Base-by-base conservation (phyloP, 208 protist species). In the Wallacemonas sp. region DNA sequence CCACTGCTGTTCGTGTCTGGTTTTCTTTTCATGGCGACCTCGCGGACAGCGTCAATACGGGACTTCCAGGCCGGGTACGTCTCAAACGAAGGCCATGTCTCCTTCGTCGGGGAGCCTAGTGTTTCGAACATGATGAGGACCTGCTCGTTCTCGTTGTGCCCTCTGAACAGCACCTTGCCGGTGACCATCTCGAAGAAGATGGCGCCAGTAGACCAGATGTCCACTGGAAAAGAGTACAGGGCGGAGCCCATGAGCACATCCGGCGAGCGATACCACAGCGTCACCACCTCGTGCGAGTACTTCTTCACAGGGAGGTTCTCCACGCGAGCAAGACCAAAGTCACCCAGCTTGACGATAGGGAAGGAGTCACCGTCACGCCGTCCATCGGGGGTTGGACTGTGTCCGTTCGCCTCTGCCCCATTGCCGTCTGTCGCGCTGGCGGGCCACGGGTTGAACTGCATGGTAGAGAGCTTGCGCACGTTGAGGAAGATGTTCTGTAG, bases 131-230 rank as follows among this genome's bases (percentile, higher is more conserved):
- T 97, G 37, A 80, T 75, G 24, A 85, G 66, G 15, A 98, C 71
- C 72, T 97, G 91, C 58, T 98, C 93, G 29, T 90, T 81, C 66
- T 98, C 96, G 36, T 81, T 85, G 37, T 70, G 74, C 5, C 93
- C 94, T 33, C 62, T 78, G 53, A 98, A 83, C 17, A 98, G 71
- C 24, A 95, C 88, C 13, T 78, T 84, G 54, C 89, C 81, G 24
- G 88, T 91, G 30, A 94, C 88, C 55, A 98, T 78, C 58, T 98
- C 94, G 26, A 92, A 94, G 72, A 98, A 97, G 32, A 98, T 98
- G 57, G 92, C 95, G 10, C 96, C 94, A 69, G 97, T 73, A 9
- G 92, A 94, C 94, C 93, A 98, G 24, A 98, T 88, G 58, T 98
- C 95, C 10, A 98, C 87, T 4, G 89, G 66, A 61, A 81, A 84